Percentiles rank a stretch among this genome's conserved stretches.
phyloP scores from a whole-genome alignment of 2,329 filamentous ascomycete species.

The Ilyonectria destructans region DNA sequence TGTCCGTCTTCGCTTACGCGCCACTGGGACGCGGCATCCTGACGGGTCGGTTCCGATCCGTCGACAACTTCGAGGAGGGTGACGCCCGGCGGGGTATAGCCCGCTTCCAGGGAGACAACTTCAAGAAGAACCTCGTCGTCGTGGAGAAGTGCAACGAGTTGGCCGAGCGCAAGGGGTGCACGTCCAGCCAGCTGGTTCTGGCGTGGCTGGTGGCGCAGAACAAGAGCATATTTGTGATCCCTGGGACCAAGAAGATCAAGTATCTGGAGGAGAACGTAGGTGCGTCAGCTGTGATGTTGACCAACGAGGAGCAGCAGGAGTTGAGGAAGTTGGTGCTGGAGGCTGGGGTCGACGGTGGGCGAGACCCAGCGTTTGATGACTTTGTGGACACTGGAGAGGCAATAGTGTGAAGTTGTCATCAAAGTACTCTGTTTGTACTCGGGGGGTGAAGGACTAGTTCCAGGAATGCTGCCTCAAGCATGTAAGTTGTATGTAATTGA shows the following conservation, averaged over 20 bases:
- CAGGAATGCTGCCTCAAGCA: not conserved
- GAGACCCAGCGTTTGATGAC: slow-evolving; percentile 41
- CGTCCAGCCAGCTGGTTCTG: slow-evolving; percentile 72
- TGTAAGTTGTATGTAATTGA: slow-evolving; percentile 27
- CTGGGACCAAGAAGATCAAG: slow-evolving; percentile 64
- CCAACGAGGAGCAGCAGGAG: slow-evolving; percentile 53
- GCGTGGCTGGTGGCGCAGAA: slow-evolving; percentile 77
- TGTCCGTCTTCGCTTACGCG: slow-evolving; percentile 71
- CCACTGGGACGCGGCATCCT: slow-evolving; percentile 74
- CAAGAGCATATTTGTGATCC: slow-evolving; percentile 73
- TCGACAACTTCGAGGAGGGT: slow-evolving; percentile 61
- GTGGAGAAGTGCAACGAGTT: slow-evolving; percentile 58
- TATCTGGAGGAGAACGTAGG: slow-evolving; percentile 65
- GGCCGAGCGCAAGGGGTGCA: slow-evolving; percentile 67
- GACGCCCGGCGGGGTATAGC: slow-evolving; percentile 38
- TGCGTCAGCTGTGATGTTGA: slow-evolving; percentile 53
- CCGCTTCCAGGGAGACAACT: slow-evolving; percentile 48
- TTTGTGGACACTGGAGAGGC: slow-evolving; percentile 40
- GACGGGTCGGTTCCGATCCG: slow-evolving; percentile 64
- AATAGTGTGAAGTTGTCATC: not conserved
- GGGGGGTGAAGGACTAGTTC: not conserved
- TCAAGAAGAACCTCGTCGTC: slow-evolving; percentile 67
- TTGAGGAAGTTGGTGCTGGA: slow-evolving; percentile 51
- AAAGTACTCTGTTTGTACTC: not conserved
- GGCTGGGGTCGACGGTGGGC: slow-evolving; percentile 48